These are phyloP conservation scores for Leccinum olivaceopallidum DNA, from an alignment of 768 basidiomycete species.

Conservation along the genomic window DNA sequence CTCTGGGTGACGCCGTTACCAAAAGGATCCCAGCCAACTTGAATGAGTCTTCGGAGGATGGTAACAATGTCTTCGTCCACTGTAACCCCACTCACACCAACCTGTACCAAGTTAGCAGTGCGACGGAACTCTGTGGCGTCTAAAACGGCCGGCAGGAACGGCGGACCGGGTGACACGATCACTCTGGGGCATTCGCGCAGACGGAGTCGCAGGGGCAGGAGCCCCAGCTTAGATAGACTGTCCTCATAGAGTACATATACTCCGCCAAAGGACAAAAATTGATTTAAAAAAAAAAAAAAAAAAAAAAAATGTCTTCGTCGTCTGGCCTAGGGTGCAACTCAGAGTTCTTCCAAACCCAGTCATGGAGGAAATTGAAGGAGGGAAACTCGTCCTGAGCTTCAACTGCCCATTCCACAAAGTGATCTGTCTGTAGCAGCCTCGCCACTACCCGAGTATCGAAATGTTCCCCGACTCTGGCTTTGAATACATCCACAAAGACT, in stretches of 20 bases:
- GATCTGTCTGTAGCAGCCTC: background rate
- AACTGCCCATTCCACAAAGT: background rate
- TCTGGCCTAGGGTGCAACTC: background rate
- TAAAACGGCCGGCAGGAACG: no score
- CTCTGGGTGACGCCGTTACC: background rate
- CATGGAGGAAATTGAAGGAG: background rate
- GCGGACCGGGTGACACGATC: no score
- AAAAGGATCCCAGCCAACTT: background rate
- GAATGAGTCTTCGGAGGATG: background rate
- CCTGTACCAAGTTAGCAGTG: no score
- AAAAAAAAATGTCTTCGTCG: background rate
- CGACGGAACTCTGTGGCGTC: no score
- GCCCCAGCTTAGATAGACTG: no score
- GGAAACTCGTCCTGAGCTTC: background rate
- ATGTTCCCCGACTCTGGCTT: background rate
- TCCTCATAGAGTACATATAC: no score
- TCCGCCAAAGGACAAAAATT: no score
- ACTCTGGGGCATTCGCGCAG: no score
- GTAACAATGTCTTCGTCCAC: background rate
- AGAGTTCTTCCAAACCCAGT: background rate
- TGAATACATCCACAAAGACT: background rate
- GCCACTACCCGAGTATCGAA: background rate
- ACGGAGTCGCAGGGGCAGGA: no score
- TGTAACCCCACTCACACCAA: no score
- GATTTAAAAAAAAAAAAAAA: no score